Percentiles rank a stretch among this genome's conserved stretches.
Evolutionary conservation across 2,329 filamentous ascomycete species (phyloP).

Genomic region (Xylaria multiplex): DNA sequence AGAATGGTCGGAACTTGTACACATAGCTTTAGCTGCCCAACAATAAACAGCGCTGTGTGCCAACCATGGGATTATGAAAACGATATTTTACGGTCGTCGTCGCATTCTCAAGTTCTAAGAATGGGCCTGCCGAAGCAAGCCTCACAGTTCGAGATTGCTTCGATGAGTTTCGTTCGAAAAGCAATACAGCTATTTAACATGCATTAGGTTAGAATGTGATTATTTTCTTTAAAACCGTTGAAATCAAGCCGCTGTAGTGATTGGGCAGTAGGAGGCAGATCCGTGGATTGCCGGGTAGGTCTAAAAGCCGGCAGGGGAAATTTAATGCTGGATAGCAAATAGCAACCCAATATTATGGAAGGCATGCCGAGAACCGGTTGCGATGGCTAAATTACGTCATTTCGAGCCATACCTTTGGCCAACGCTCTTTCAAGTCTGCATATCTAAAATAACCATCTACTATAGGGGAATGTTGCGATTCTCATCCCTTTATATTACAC

Average conservation of each 20-base stretch:
- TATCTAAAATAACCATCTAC: not conserved
- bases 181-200: not conserved
- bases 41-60: too few species aligned
- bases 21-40: not conserved
- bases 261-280: not conserved
- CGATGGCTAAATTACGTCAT: constrained; percentile 31
- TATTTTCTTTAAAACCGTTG: not conserved
- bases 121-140: not conserved
- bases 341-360: too few species aligned
- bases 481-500: not conserved
- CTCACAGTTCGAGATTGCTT: not conserved
- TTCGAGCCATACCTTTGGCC: not conserved
- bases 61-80: too few species aligned
- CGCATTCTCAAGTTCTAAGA: too few species aligned
- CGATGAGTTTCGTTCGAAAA: not conserved
- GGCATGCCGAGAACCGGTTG: constrained; percentile 21
- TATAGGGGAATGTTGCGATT: not conserved
- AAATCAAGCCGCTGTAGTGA: constrained; percentile 5
- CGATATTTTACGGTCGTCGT: too few species aligned
- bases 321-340: not conserved
- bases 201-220: not conserved
- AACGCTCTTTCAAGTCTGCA: not conserved
- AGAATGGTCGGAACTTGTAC: not conserved
- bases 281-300: constrained; percentile 12
- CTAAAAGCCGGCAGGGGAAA: not conserved